These are phyloP conservation scores for Moesziomyces sp. DNA, from an alignment of 1,284 basidiomycete species.

Conservation along the genomic window DNA sequence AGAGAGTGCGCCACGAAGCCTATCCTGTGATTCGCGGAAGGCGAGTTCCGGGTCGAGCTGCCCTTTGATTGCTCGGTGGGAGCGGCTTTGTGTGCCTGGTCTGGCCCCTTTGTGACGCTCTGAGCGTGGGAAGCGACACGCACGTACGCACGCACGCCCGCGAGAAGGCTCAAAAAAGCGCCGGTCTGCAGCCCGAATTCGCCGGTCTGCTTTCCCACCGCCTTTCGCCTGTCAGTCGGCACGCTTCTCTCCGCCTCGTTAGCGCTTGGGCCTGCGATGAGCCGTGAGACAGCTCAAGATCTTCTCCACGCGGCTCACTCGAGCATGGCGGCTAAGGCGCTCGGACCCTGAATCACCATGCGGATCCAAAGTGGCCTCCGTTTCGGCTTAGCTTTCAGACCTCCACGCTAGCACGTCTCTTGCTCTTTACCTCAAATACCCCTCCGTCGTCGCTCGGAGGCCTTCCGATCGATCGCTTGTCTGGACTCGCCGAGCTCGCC, in stretches of 20 bases:
- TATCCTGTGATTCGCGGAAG: too few relatives aligned
- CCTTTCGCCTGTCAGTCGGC: too few relatives aligned
- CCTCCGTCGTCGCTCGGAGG: too few relatives aligned
- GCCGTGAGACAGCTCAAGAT: too few relatives aligned
- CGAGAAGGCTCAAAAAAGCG: neutral
- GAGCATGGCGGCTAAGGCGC: too few relatives aligned
- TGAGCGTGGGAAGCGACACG: neutral
- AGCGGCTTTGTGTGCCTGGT: neutral
- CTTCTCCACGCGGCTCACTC: too few relatives aligned
- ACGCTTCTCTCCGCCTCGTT: too few relatives aligned
- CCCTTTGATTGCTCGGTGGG: neutral
- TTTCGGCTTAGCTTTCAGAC: conserved; percentile 6
- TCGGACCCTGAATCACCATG: too few relatives aligned
- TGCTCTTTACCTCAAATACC: too few relatives aligned
- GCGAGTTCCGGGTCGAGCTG: neutral
- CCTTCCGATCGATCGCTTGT: too few relatives aligned
- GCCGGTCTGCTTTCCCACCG: too few relatives aligned
- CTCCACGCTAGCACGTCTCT: neutral
- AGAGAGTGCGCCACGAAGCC: too few relatives aligned
- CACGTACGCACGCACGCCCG: neutral
- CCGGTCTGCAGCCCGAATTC: neutral
- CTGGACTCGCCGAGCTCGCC: neutral
- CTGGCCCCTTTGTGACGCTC: neutral
- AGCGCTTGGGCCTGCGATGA: conserved; percentile 1
- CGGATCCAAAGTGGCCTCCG: neutral